These are phyloP conservation scores for Gentiana macrophylla DNA, from an alignment of 257 asterid species.

Conservation along the genomic window DNA sequence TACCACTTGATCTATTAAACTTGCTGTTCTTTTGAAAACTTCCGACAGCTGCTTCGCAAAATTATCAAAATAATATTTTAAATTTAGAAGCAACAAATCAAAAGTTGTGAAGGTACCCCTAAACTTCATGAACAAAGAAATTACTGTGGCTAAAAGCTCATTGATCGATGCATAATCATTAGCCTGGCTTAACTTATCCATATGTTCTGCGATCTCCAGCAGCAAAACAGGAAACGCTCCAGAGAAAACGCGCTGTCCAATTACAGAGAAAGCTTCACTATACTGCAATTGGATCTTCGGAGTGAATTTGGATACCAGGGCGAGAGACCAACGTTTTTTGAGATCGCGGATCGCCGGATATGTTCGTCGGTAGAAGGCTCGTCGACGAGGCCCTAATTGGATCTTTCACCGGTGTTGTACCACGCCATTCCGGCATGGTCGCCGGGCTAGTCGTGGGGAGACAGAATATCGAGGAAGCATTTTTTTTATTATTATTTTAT, in stretches of 20 bases:
- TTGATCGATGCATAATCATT: slow-evolving; percentile 6
- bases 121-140: slow-evolving; percentile 58
- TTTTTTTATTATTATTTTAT: too few species aligned
- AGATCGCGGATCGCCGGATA: slow-evolving; percentile 88
- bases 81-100: slow-evolving; percentile 42
- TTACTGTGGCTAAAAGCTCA: slow-evolving; percentile 54
- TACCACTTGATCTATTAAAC: slow-evolving; percentile 1
- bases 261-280: slow-evolving; percentile 60
- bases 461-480: slow-evolving; percentile 68
- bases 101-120: slow-evolving; percentile 56
- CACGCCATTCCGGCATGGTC: slow-evolving; percentile 66
- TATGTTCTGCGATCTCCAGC: slow-evolving; percentile 48
- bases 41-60: slow-evolving; percentile 60
- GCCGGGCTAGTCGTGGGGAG: slow-evolving; percentile 70
- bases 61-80: slow-evolving; percentile 61
- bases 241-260: slow-evolving; percentile 69
- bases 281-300: slow-evolving; percentile 64
- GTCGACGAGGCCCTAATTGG: slow-evolving; percentile 63
- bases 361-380: slow-evolving; percentile 71
- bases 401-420: slow-evolving; percentile 45
- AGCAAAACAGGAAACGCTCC: slow-evolving; percentile 46
- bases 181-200: slow-evolving; percentile 47
- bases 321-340: slow-evolving; percentile 52
- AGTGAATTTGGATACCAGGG: slow-evolving; percentile 21
- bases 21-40: slow-evolving; percentile 50